Percentiles rank a stretch among this genome's conserved stretches.
phyloP scores from a whole-genome alignment of 495 filamentous ascomycete species.

The Pseudomonodictys pantanalensis region DNA sequence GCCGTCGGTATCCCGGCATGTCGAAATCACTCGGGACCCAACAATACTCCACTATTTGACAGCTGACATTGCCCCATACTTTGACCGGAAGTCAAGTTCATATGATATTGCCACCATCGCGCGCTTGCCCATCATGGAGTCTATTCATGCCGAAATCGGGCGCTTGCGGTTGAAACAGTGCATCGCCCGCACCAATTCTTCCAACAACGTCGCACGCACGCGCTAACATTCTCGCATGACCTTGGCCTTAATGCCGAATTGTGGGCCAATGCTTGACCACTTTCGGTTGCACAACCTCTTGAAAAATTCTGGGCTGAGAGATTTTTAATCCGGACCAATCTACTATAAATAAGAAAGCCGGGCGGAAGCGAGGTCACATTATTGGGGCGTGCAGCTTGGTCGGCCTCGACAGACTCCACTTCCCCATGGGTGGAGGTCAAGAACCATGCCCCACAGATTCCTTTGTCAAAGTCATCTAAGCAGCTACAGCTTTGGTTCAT shows the following conservation, averaged over 20 bases:
- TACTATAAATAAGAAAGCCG: background rate
- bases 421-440: constrained; percentile 8
- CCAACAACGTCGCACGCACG: background rate
- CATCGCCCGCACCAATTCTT: background rate
- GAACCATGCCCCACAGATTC: background rate
- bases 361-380: background rate
- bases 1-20: constrained; percentile 6
- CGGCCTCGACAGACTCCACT: constrained; percentile 2
- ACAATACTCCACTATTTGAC: background rate
- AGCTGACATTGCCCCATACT: background rate
- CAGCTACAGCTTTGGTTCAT: constrained; percentile 5
- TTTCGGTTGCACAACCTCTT: constrained; percentile 2
- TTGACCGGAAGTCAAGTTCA: background rate
- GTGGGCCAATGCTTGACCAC: constrained; percentile 9
- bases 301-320: constrained; percentile 19
- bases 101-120: constrained; percentile 1
- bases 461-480: constrained; percentile 2
- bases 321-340: constrained; percentile 9
- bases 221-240: constrained; percentile 8
- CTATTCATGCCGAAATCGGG: constrained; percentile 16
- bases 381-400: constrained; percentile 13
- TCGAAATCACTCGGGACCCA: constrained; percentile 8
- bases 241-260: constrained; percentile 6
- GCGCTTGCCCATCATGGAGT: constrained; percentile 6
- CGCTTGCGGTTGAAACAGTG: constrained; percentile 1